phyloP scores from a whole-genome alignment of 2,329 filamentous ascomycete species.

The Neofusicoccum umdonicola region DNA sequence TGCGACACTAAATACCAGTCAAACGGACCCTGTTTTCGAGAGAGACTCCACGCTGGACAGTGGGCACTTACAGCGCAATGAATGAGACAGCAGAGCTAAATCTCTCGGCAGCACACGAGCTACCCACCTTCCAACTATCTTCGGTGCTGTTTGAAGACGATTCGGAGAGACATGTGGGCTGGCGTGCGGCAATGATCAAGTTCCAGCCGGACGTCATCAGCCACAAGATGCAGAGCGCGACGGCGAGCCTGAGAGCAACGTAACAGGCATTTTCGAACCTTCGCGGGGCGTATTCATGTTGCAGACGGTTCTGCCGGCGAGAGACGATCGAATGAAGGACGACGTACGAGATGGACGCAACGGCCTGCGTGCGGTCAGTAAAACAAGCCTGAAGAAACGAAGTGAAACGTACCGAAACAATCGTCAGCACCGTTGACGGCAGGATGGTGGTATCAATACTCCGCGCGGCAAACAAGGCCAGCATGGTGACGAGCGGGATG shows the following conservation, averaged over 20 bases:
- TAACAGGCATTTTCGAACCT: slow-evolving; percentile 32
- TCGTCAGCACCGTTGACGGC: slow-evolving; percentile 26
- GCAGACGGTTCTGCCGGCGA: slow-evolving; percentile 30
- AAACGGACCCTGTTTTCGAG: too few relatives aligned
- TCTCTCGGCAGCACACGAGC: slow-evolving; percentile 31
- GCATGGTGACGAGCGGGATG: slow-evolving; percentile 26
- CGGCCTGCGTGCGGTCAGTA: slow-evolving; percentile 25
- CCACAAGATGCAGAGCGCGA: slow-evolving; percentile 35
- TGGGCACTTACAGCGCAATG: slow-evolving; percentile 32
- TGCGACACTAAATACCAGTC: slow-evolving; percentile 24
- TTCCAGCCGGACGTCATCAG: slow-evolving; percentile 39
- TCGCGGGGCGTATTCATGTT: slow-evolving; percentile 26
- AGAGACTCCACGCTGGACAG: too few relatives aligned
- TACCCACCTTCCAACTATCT: slow-evolving; percentile 32
- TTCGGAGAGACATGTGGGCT: slow-evolving; percentile 31
- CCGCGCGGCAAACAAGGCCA: slow-evolving; percentile 31
- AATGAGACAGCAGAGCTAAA: slow-evolving; percentile 32
- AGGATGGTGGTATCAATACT: slow-evolving; percentile 29
- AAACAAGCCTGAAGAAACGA: not conserved
- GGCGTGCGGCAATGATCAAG: slow-evolving; percentile 38
- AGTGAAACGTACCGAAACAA: not conserved
- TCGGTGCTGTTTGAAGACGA: slow-evolving; percentile 8
- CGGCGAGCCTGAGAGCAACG: slow-evolving; percentile 32
- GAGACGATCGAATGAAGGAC: slow-evolving; percentile 35
- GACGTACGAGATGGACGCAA: slow-evolving; percentile 34